These are phyloP conservation scores for Plasmodium chabaudi DNA, from an alignment of 169 alveolate species.

Conservation along the genomic window DNA sequence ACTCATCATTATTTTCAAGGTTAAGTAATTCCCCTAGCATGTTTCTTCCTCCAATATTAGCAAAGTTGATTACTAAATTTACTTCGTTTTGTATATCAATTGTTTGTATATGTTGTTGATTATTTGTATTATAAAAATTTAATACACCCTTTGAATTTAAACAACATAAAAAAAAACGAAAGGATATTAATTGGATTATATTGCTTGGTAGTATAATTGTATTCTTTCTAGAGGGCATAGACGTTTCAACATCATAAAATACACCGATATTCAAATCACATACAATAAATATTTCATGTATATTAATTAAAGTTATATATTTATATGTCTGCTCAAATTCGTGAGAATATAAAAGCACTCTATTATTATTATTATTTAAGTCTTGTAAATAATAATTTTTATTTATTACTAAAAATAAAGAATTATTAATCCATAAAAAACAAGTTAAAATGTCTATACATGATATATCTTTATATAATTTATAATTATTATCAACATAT, in stretches of 20 bases:
- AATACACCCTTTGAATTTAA: constrained; percentile 11
- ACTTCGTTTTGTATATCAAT: constrained; percentile 3
- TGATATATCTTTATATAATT: not conserved
- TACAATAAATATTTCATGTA: constrained; percentile 52
- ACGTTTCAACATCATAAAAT: constrained; percentile 47
- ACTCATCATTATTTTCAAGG: not conserved
- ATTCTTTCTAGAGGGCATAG: constrained; percentile 69
- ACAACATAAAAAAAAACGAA: constrained; percentile 48
- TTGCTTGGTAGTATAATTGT: constrained; percentile 15
- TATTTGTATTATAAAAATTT: constrained; percentile 37
- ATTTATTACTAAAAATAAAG: constrained; percentile 23
- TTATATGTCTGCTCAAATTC: constrained; percentile 65
- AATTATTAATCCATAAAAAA: constrained; percentile 25
- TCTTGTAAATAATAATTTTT: constrained; percentile 34
- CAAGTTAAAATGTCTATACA: constrained; percentile 8
- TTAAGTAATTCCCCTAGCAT: not conserved
- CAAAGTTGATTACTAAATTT: not conserved
- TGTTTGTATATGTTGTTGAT: constrained; percentile 65
- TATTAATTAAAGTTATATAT: constrained; percentile 35
- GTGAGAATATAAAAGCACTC: constrained; percentile 30
- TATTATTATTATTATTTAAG: constrained; percentile 13
- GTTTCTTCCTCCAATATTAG: not conserved
- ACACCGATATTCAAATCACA: constrained; percentile 73
- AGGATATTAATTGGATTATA: constrained; percentile 4
- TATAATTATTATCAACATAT: constrained; percentile 14